Conservation (phyloP, 208 protist genomes). For the Balamuthia mandrillaris region DNA sequence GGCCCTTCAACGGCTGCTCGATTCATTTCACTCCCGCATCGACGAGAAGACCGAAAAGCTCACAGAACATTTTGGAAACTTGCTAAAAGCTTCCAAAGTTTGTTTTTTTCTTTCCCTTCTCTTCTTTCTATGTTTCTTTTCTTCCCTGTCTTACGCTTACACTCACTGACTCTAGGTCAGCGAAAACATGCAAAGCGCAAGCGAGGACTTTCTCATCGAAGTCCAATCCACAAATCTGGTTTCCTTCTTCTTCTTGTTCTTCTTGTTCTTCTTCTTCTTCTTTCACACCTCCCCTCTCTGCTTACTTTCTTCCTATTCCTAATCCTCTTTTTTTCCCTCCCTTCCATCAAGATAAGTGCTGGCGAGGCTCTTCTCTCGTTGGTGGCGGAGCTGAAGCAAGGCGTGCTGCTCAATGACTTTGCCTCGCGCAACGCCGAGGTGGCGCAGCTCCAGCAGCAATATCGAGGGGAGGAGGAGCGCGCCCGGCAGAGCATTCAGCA, state of each 20-base stretch:
- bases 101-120: too few species aligned
- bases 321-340: neutral
- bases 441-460: neutral
- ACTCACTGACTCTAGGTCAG: too few species aligned
- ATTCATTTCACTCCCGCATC: too few species aligned
- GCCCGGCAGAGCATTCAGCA: too few species aligned
- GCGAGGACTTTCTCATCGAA: conserved; percentile 3
- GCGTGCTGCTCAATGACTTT: conserved; percentile 20
- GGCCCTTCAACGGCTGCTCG: too few species aligned
- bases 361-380: neutral
- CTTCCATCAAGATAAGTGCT: neutral
- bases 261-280: neutral
- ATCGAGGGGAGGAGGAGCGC: neutral
- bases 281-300: neutral
- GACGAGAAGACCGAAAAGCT: too few species aligned
- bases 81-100: too few species aligned
- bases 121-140: too few species aligned
- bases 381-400: conserved; percentile 29
- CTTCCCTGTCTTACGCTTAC: too few species aligned
- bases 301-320: neutral
- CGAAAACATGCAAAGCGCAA: neutral
- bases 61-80: too few species aligned
- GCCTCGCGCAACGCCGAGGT: neutral
- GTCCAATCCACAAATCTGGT: conserved; percentile 18
- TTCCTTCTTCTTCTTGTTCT: neutral